phyloP scores from a whole-genome alignment of 371 early-diverging fungal species.

The Umbelopsis sp. region DNA sequence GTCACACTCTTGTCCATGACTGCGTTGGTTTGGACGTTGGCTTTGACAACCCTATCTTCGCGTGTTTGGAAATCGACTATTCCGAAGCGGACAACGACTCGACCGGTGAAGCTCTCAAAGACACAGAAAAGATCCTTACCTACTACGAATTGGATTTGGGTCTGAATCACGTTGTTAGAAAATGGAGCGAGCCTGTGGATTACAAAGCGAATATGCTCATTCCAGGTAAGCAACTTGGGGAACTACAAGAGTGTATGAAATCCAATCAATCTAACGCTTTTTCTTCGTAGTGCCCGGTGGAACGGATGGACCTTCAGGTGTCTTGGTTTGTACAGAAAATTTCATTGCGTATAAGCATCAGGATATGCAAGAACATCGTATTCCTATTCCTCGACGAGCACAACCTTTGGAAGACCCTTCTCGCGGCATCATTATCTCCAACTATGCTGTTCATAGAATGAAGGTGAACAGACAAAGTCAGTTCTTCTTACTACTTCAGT shows the following conservation, averaged over 20 bases:
- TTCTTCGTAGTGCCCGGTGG: constrained; percentile 82
- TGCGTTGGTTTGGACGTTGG: constrained; percentile 95
- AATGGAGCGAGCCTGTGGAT: constrained; percentile 89
- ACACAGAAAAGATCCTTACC: constrained; percentile 83
- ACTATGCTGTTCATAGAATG: constrained; percentile 89
- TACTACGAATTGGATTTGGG: constrained; percentile 98
- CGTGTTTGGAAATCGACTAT: constrained; percentile 89
- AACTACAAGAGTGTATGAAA: too few species aligned
- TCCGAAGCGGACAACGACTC: constrained; percentile 84
- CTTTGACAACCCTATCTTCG: constrained; percentile 98
- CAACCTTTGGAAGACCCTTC: constrained; percentile 66
- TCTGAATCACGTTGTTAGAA: constrained; percentile 95
- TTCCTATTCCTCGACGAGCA: constrained; percentile 88
- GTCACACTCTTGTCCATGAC: constrained; percentile 75
- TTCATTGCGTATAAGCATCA: constrained; percentile 87
- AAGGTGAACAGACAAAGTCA: constrained; percentile 77
- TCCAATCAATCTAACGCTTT: neutral
- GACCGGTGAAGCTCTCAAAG: constrained; percentile 74
- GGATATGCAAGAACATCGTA: constrained; percentile 66
- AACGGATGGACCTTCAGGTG: constrained; percentile 95
- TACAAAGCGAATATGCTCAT: constrained; percentile 80
- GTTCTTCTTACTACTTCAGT: constrained; percentile 92
- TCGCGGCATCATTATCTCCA: constrained; percentile 78
- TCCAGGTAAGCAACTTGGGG: constrained; percentile 51
- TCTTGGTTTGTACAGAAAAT: constrained; percentile 92